A percentile compares a stretch with the other conserved stretches of the same genome.
Evolutionary conservation across 768 basidiomycete species (phyloP).

Genomic region (Podaxis sp.): DNA sequence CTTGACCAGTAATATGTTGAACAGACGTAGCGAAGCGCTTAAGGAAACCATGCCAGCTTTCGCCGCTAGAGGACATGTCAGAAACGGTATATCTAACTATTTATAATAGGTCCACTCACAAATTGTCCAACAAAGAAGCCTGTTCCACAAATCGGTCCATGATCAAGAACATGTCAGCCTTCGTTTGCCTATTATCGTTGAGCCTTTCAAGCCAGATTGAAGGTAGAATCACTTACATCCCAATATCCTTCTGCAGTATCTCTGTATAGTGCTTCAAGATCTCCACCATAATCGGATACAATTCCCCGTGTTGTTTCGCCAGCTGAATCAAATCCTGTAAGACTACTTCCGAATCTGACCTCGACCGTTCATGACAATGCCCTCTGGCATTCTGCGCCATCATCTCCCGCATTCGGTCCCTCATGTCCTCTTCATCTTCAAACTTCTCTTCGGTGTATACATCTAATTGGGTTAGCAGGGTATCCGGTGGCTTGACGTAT

Average conservation of each 20-base stretch:
- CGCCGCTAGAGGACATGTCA: conserved; percentile 43
- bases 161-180: conserved; percentile 56
- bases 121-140: conserved; percentile 55
- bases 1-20: conserved; percentile 65
- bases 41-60: conserved; percentile 63
- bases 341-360: conserved; percentile 52
- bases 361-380: conserved; percentile 27
- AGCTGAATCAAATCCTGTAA: conserved; percentile 61
- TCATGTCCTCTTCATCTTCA: conserved; percentile 86
- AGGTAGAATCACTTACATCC: conserved; percentile 48
- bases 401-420: conserved; percentile 52
- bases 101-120: conserved; percentile 43
- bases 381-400: conserved; percentile 26
- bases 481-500: conserved; percentile 71
- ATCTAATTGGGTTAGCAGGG: conserved; percentile 74
- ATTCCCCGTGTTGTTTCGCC: conserved; percentile 60
- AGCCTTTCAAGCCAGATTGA: neutral
- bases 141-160: conserved; percentile 69
- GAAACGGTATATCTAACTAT: neutral
- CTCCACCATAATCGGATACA: conserved; percentile 62
- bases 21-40: conserved; percentile 61
- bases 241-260: conserved; percentile 59
- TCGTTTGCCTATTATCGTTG: conserved; percentile 50
- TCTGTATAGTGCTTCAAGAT: conserved; percentile 56
- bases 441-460: conserved; percentile 87